Conservation (phyloP, 1,284 basidiomycete species). For the Cryptococcus sp. region DNA sequence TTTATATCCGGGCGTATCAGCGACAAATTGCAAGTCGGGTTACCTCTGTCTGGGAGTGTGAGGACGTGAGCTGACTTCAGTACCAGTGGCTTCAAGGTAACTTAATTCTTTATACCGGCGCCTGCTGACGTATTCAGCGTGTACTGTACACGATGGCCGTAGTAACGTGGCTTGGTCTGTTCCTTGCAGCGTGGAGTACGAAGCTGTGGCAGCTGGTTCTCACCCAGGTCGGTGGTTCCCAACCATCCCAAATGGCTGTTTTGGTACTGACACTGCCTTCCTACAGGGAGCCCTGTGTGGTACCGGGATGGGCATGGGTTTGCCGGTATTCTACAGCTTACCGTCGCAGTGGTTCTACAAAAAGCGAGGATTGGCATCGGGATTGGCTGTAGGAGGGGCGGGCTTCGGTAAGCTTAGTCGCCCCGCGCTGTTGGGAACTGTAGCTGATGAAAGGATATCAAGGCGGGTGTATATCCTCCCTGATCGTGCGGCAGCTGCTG, state of each 20-base stretch:
- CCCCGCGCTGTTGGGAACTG: too few relatives aligned
- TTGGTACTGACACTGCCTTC: too few relatives aligned
- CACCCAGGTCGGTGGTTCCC: constrained; percentile 18
- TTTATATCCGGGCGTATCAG: too few relatives aligned
- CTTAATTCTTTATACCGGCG: not conserved
- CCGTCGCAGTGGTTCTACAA: constrained; percentile 43
- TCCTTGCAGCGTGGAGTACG: constrained; percentile 22
- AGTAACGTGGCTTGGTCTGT: constrained; percentile 28
- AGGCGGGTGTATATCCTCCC: constrained; percentile 23
- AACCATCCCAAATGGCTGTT: too few relatives aligned
- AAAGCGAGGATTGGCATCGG: constrained; percentile 32
- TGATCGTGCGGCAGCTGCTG: constrained; percentile 27
- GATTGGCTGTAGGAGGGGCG: constrained; percentile 36
- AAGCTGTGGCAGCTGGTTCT: constrained; percentile 25
- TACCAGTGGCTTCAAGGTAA: constrained; percentile 29
- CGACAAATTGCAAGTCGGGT: too few relatives aligned
- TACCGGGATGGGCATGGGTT: constrained; percentile 29
- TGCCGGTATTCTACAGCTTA: constrained; percentile 40
- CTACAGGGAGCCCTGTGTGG: constrained; percentile 29
- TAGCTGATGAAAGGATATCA: too few relatives aligned
- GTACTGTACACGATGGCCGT: constrained; percentile 17
- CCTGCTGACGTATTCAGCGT: constrained; percentile 7
- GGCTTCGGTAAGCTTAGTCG: constrained; percentile 19
- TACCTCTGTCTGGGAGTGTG: too few relatives aligned
- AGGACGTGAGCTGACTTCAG: not conserved